These are phyloP conservation scores for Piromyces finnis DNA, from an alignment of 192 early-diverging fungal species.

Conservation along the genomic window DNA sequence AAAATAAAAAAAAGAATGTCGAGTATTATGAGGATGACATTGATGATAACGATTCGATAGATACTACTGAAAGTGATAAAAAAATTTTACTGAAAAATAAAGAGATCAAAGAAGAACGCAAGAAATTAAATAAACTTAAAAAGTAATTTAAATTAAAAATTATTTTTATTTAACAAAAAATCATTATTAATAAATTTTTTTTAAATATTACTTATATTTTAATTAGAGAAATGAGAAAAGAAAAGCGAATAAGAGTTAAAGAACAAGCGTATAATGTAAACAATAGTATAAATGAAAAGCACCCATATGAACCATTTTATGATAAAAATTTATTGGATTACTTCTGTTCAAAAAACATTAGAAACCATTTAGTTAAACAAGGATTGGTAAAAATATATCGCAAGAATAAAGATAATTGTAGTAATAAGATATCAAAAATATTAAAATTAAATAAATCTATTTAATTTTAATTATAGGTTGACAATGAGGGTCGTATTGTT, in stretches of 20 bases:
- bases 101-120: background rate
- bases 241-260: background rate
- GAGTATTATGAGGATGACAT: too few relatives aligned
- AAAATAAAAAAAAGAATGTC: background rate
- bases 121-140: background rate
- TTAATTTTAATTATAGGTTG: background rate
- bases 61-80: background rate
- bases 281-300: background rate
- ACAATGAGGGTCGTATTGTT: background rate
- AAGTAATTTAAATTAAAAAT: background rate
- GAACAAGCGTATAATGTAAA: background rate
- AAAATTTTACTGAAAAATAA: background rate
- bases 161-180: too few relatives aligned
- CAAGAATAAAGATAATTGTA: too few relatives aligned
- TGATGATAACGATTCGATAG: background rate
- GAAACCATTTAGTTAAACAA: background rate
- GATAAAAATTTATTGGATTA: background rate
- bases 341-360: background rate
- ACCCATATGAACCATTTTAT: background rate
- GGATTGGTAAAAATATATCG: background rate
- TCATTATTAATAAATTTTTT: too few relatives aligned
- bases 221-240: background rate
- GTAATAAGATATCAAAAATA: too few relatives aligned
- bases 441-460: too few relatives aligned
- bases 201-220: too few relatives aligned